A percentile compares a stretch with the other conserved stretches of the same genome.
phyloP scores from a whole-genome alignment of 495 filamentous ascomycete species.

The Podospora bellae-mahoneyi region DNA sequence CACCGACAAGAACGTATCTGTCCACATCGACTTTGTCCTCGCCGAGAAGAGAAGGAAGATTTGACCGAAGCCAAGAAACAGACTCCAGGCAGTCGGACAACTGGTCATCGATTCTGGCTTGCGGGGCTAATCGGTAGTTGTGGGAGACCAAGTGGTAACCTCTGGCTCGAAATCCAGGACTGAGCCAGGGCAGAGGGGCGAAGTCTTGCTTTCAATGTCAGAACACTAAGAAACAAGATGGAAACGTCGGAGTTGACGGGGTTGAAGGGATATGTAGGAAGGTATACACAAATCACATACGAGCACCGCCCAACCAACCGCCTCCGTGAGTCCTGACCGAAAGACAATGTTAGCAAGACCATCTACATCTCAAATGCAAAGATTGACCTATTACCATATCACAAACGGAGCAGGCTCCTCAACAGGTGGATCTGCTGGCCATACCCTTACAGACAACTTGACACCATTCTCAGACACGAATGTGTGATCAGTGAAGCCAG shows the following conservation, averaged over 20 bases:
- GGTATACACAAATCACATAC: conserved; percentile 8
- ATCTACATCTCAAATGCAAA: not conserved
- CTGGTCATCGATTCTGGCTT: conserved; percentile 26
- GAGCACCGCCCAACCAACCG: conserved; percentile 28
- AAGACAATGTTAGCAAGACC: not conserved
- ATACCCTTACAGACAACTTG: conserved; percentile 24
- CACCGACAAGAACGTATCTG: conserved; percentile 29
- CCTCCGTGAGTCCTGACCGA: conserved; percentile 30
- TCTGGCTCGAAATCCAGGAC: conserved; percentile 23
- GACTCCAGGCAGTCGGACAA: conserved; percentile 27
- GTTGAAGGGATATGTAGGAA: not conserved
- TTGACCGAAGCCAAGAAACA: conserved; percentile 25
- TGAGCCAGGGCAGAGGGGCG: conserved; percentile 25
- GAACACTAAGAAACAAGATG: not conserved
- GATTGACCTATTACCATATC: conserved; percentile 13
- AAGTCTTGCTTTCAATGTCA: conserved; percentile 13
- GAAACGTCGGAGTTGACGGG: not conserved
- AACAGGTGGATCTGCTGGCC: conserved; percentile 23
- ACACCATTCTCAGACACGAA: conserved; percentile 21
- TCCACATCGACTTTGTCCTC: conserved; percentile 26
- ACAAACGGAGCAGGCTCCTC: conserved; percentile 23
- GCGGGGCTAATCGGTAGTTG: conserved; percentile 34
- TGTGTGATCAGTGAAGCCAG: conserved; percentile 27
- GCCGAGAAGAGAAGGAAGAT: conserved; percentile 25
- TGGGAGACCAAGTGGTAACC: conserved; percentile 33